Base-by-base conservation (phyloP, 169 alveolate genomes). In the Cryptosporidium ubiquitum region DNA sequence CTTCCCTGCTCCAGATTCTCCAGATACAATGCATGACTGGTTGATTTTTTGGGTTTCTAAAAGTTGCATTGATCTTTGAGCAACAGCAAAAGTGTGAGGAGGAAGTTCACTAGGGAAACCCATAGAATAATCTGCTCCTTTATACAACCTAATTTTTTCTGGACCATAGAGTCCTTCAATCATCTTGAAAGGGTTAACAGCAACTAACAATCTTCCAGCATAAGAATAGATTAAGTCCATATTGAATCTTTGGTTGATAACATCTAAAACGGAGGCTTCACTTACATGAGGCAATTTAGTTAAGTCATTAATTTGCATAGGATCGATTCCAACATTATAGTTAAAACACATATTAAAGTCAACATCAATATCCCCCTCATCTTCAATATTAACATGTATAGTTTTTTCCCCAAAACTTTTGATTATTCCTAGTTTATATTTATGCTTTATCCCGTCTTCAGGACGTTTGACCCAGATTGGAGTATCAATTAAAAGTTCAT, bases 1-100 rank as follows among this genome's bases (percentile, higher is more conserved):
- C 93, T 99, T 99, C 10, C 99, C 99, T 10, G 99, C 99, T 0
- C 99, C 99, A 66, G 99, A 95, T 91, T 99, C 99, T 0, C 99
- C 99, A n/a, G 99, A 95, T 69, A 99, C 98, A 51, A 99, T 97
- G 37, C 99, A 96, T 20, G 99, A 96, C 85, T 99, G 99, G 69
- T 95, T 92, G 39, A 70, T 84, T 64, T 91, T 92, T 20, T 94
- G 94, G 57, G 92, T 85, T 7, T 91, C 84, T 51, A 95, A 85
- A 23, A 96, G 94, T 51, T 93, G 93, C 75, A 94, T 79, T 26
- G 96, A 96, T 85, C 95, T 93, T 84, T 95, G 96, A 14, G 96
- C 97, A 31, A 95, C 94, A 29, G 97, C 96, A 84, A 93, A 95
- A 7, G 96, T 93, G 84, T 95, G 97, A 75, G 97, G 97, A 31